These are phyloP conservation scores for Heterobasidion parviporum DNA, from an alignment of 1,284 basidiomycete genomes.

Conservation along the genomic window DNA sequence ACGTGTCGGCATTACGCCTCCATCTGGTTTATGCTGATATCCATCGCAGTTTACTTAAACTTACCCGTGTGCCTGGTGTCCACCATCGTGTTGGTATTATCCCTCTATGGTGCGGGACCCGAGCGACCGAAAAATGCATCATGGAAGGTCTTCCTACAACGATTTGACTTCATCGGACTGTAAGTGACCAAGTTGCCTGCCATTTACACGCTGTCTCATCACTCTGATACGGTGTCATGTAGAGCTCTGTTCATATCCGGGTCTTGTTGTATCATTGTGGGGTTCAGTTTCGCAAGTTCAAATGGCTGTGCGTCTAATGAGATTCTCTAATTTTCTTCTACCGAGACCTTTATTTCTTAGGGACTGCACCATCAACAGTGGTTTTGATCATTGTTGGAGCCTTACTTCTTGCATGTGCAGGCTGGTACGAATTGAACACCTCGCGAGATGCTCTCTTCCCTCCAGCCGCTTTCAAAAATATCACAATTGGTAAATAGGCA, in stretches of 20 bases:
- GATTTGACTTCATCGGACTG: conserved; percentile 72
- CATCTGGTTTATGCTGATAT: background rate
- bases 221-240: conserved; percentile 1
- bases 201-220: conserved; percentile 4
- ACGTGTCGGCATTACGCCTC: conserved; percentile 23
- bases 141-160: conserved; percentile 42
- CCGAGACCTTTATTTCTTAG: conserved; percentile 25
- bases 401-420: conserved; percentile 44
- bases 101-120: conserved; percentile 49
- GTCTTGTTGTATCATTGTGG: conserved; percentile 65
- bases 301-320: conserved; percentile 41
- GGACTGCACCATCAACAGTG: conserved; percentile 53
- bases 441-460: conserved; percentile 67
- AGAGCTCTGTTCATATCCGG: conserved; percentile 68
- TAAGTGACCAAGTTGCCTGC: conserved; percentile 27
- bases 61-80: conserved; percentile 63
- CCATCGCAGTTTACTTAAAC: conserved; percentile 62
- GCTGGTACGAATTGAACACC: conserved; percentile 57
- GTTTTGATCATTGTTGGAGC: conserved; percentile 49
- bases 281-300: conserved; percentile 65
- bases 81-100: conserved; percentile 44
- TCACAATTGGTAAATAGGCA: conserved; percentile 43
- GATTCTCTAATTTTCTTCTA: conserved; percentile 5
- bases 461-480: conserved; percentile 46
- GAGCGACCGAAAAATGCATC: conserved; percentile 36